These are phyloP conservation scores for Elsinoe fawcettii DNA, from an alignment of 2,329 filamentous ascomycete species.

Conservation along the genomic window DNA sequence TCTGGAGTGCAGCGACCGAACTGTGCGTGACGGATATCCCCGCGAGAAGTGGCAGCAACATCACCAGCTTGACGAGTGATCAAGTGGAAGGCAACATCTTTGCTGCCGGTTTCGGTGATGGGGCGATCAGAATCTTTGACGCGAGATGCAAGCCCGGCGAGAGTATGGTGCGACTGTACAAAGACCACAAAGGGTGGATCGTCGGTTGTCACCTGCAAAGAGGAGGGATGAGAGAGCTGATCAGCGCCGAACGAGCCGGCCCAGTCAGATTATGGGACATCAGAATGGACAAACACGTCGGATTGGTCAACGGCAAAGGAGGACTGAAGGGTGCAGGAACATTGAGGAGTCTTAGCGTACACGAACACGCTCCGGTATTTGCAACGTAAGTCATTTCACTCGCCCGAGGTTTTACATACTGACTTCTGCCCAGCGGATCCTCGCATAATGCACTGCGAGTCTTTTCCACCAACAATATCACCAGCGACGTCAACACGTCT, in stretches of 20 bases:
- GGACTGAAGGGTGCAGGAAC: constrained; percentile 48
- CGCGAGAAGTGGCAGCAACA: constrained; percentile 86
- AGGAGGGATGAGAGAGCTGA: constrained; percentile 81
- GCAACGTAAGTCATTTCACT: constrained; percentile 48
- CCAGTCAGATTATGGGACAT: constrained; percentile 97
- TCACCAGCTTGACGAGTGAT: constrained; percentile 91
- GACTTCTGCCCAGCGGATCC: constrained; percentile 15
- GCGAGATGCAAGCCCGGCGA: constrained; percentile 70
- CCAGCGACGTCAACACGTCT: constrained; percentile 40
- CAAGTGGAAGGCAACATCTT: constrained; percentile 97
- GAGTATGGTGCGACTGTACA: constrained; percentile 94
- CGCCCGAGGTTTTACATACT: background rate
- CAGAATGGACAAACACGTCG: constrained; percentile 64
- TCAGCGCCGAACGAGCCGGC: constrained; percentile 84
- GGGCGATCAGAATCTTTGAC: constrained; percentile 89
- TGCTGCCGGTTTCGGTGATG: constrained; percentile 92
- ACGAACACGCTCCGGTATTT: constrained; percentile 95
- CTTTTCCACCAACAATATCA: constrained; percentile 19
- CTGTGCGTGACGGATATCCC: constrained; percentile 89
- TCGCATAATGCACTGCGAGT: constrained; percentile 20
- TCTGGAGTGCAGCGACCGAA: constrained; percentile 93
- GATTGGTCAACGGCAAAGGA: constrained; percentile 62
- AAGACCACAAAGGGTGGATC: constrained; percentile 92
- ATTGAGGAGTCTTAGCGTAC: constrained; percentile 77
- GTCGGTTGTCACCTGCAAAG: constrained; percentile 95